Percentiles rank a stretch among this genome's conserved stretches.
Conservation (phyloP, 805 yeast species). For the Candida chilensis region DNA sequence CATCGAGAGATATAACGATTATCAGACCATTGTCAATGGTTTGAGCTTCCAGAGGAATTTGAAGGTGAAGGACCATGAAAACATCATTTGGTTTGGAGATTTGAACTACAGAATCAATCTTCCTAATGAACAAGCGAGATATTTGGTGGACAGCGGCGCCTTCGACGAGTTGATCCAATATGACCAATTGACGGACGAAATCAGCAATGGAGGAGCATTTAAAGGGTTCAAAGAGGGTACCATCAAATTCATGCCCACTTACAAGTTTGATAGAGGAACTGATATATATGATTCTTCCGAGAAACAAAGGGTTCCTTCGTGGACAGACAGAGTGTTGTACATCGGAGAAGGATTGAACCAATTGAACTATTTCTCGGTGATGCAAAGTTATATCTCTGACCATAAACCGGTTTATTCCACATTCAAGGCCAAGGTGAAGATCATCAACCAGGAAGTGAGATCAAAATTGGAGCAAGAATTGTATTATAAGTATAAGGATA, state of each 20-base stretch:
- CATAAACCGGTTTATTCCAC: slow-evolving; percentile 91
- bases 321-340: slow-evolving; percentile 88
- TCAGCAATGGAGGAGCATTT: slow-evolving; percentile 64
- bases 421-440: slow-evolving; percentile 54
- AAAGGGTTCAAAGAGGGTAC: slow-evolving; percentile 69
- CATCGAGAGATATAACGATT: slow-evolving; percentile 83
- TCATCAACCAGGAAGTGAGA: slow-evolving; percentile 42
- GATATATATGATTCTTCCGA: slow-evolving; percentile 79
- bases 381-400: slow-evolving; percentile 60
- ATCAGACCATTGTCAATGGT: slow-evolving; percentile 64
- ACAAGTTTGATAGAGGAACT: slow-evolving; percentile 85
- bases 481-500: slow-evolving; percentile 18
- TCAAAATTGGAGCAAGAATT: slow-evolving; percentile 14
- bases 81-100: slow-evolving; percentile 91
- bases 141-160: slow-evolving; percentile 34
- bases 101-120: slow-evolving; percentile 74
- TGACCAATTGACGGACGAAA: slow-evolving; percentile 77
- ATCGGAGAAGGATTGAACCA: slow-evolving; percentile 53
- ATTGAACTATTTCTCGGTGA: slow-evolving; percentile 58
- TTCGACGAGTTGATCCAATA: slow-evolving; percentile 43
- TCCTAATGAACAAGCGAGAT: slow-evolving; percentile 67
- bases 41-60: slow-evolving; percentile 72
- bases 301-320: slow-evolving; percentile 87
- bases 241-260: slow-evolving; percentile 79
- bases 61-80: slow-evolving; percentile 74